Evolutionary conservation across 495 filamentous ascomycete species (phyloP).

Genomic region (Poronia punctata): DNA sequence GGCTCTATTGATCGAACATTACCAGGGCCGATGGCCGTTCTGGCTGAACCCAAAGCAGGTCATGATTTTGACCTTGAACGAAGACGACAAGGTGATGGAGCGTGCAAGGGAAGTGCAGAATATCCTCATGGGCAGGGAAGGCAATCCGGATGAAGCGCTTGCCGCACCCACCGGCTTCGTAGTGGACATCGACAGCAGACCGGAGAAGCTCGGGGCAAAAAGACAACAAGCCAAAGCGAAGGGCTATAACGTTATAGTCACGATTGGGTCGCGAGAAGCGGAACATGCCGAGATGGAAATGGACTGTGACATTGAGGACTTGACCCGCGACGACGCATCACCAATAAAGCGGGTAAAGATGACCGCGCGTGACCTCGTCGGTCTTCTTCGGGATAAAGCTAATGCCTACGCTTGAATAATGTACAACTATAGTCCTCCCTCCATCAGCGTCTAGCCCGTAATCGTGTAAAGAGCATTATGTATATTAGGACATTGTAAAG

Average conservation of each 20-base stretch:
- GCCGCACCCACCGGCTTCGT: conserved; percentile 46
- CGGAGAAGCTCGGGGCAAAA: conserved; percentile 58
- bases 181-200: conserved; percentile 66
- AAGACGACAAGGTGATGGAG: conserved; percentile 50
- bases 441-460: no score
- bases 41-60: conserved; percentile 84
- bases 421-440: conserved; percentile 2
- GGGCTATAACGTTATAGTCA: conserved; percentile 67
- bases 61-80: conserved; percentile 69
- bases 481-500: no score
- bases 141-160: conserved; percentile 28
- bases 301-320: conserved; percentile 12
- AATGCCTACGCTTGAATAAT: conserved; percentile 18
- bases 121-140: conserved; percentile 35
- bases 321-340: conserved; percentile 5
- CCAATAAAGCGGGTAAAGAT: conserved; percentile 19
- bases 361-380: conserved; percentile 26
- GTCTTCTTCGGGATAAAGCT: conserved; percentile 27
- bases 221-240: conserved; percentile 62
- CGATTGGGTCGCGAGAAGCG: conserved; percentile 62
- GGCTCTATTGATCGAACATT: conserved; percentile 80
- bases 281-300: no score
- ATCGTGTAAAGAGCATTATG: no score
- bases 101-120: conserved; percentile 47
- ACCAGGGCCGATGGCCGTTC: conserved; percentile 78